These are phyloP conservation scores for Echites panduratus DNA, from an alignment of 257 asterid genomes.

Conservation along the genomic window DNA sequence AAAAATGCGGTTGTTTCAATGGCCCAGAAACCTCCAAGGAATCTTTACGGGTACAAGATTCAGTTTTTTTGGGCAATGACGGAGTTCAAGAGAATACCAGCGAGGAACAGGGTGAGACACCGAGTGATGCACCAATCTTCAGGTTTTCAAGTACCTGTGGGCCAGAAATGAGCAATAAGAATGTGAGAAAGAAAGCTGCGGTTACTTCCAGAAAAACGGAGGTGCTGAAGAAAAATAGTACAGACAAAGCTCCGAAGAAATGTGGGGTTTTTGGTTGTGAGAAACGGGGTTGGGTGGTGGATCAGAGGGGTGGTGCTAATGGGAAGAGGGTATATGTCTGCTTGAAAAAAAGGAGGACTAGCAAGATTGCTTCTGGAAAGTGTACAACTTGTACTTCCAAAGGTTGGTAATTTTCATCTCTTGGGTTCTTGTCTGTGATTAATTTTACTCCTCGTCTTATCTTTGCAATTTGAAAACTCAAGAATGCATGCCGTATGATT, in stretches of 20 bases:
- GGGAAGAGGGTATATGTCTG: conserved; percentile 46
- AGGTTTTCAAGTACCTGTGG: conserved; percentile 48
- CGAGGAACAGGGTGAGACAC: conserved; percentile 19
- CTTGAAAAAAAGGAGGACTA: conserved; percentile 67
- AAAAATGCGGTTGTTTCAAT: conserved; percentile 2
- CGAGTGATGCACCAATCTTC: conserved; percentile 34
- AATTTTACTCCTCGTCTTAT: background rate
- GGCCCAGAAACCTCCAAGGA: conserved; percentile 1
- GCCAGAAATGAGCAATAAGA: conserved; percentile 22
- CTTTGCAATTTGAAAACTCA: background rate
- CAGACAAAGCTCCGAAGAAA: conserved; percentile 37
- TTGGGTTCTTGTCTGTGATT: background rate
- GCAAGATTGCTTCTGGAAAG: conserved; percentile 43
- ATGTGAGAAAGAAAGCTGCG: conserved; percentile 29
- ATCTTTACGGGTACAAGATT: conserved; percentile 22
- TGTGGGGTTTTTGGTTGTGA: conserved; percentile 30
- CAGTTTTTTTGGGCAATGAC: conserved; percentile 17
- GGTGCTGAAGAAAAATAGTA: conserved; percentile 30
- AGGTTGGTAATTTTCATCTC: conserved; percentile 29
- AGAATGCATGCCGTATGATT: background rate
- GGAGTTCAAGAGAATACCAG: conserved; percentile 16
- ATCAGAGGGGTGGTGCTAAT: conserved; percentile 31
- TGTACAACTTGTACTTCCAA: conserved; percentile 61
- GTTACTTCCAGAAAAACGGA: conserved; percentile 16
- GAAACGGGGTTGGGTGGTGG: conserved; percentile 28